phyloP scores from a whole-genome alignment of 2,329 filamentous ascomycete species.

The Talaromyces sp. region DNA sequence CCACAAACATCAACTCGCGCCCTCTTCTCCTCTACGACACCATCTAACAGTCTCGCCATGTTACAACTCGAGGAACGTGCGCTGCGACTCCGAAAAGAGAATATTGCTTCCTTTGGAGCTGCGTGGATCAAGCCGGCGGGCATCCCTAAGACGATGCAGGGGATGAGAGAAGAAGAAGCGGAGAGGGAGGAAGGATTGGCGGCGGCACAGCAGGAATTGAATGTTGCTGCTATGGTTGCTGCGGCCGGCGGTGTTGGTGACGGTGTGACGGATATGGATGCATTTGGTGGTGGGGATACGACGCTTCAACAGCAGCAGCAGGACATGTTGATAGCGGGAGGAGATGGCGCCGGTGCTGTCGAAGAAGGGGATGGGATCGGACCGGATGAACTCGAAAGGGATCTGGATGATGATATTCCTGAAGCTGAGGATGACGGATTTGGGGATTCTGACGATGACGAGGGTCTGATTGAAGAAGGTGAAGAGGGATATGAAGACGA shows the following conservation, averaged over 20 bases:
- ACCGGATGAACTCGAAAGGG: slow-evolving; percentile 35
- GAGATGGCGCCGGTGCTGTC: slow-evolving; percentile 45
- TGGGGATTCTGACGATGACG: slow-evolving; percentile 37
- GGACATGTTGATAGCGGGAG: neutral
- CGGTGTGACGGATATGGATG: slow-evolving; percentile 53
- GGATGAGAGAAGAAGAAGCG: slow-evolving; percentile 80
- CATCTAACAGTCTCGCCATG: slow-evolving; percentile 59
- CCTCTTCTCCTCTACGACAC: slow-evolving; percentile 46
- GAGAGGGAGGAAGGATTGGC: slow-evolving; percentile 83
- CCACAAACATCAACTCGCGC: slow-evolving; percentile 17
- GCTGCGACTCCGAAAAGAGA: slow-evolving; percentile 68
- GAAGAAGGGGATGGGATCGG: slow-evolving; percentile 44
- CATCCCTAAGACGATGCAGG: slow-evolving; percentile 80
- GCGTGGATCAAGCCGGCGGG: slow-evolving; percentile 88
- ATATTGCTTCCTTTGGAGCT: slow-evolving; percentile 81
- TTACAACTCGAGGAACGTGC: slow-evolving; percentile 72
- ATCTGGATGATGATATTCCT: slow-evolving; percentile 45
- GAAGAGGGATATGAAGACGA: slow-evolving; percentile 46
- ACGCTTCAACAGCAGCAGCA: slow-evolving; percentile 5
- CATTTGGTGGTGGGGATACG: slow-evolving; percentile 55
- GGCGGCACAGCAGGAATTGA: slow-evolving; percentile 68
- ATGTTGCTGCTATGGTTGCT: slow-evolving; percentile 61
- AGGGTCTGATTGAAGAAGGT: slow-evolving; percentile 38
- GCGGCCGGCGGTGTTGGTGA: slow-evolving; percentile 1
- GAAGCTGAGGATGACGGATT: slow-evolving; percentile 45